Base-by-base conservation (phyloP, 768 basidiomycete genomes). In the Amanita phalloides region DNA sequence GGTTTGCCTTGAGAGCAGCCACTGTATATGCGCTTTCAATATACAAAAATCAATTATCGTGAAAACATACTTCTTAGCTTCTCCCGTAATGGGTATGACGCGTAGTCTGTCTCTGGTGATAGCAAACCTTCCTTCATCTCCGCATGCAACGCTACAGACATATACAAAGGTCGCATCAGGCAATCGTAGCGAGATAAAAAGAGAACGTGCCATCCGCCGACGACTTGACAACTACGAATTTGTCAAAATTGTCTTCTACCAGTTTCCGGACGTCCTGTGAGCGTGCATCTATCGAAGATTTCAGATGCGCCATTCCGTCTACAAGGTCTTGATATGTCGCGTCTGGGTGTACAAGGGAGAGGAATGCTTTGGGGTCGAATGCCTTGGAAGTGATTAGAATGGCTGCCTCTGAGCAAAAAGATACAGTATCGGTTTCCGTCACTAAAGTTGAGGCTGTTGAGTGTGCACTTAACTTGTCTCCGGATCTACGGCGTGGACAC, bases 231-330 rank as follows among this genome's bases (percentile, higher is more conserved):
- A 90, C 89, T 14, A 98, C 95, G 61, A 98, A 99, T 10, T 92
- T 77, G 68, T 98, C 94, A 66, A 98, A 97, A 66, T 98, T 96
- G 59, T 97, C 92, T 64, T 97, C 94, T 8, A 99, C 96, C 30
- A 99, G 75, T 20, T 94, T 81, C 37, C 93, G 76, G 52, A 98
- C 84, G n/a, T 94, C 96, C 58, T 94, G 90, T 1, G 92, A 94
- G 41, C 94, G 82, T 1, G 86, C 78, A 60, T 98, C 94, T 53
- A 98, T 84, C 10, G 90, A 86, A 6, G 79, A 69, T 56, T 81
- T 79, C 6, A 97, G 73, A 55, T 84, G 79, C 0, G 76, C 64
- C 25, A 91, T 85, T 3, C 94, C 95, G 10, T 75, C 68, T 1
- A 84, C 80, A 14, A 99, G 76, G 62, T 96, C 93, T 66, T 92